Evolutionary conservation across 176 grass and related monocot species (phyloP), one percentile per base, ranked within the genome.

Genomic region (Urochloa ruziziensis): DNA sequence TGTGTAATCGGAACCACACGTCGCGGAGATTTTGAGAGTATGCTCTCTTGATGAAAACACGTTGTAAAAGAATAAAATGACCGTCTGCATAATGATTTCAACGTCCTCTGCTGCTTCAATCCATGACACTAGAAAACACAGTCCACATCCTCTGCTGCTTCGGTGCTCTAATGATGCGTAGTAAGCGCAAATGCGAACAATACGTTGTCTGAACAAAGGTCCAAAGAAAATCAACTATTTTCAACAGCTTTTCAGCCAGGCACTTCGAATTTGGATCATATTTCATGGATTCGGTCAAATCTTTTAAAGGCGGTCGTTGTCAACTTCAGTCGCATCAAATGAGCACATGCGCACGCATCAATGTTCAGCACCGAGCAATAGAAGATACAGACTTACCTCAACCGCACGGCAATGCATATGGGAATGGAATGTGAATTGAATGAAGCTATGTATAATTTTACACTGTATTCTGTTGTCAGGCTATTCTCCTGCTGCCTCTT

Each of bases 381-480:
- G 1, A 2, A 39, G 37, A 40, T 5, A 40, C 10, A 40, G 39
- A 40, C 79, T 57, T 57, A 30, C 49, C 35, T 47, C 65, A 14
- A 60, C 18, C 0, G 3, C 21, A 2, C 21, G 25, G 23, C 71
- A 35, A 23, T 36, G 16, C 11, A 5, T 44, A 42, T n/a, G 60
- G 66, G 16, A 68, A 86, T 67, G 74, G 59, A 85, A 89, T 92
- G 64, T 89, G 75, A 92, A 94, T 89, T 92, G 89, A 89, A 92
- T 89, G 44, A 83, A 91, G 85, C 92, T 91, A 89, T 92, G 87
- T 91, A 86, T 77, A 83, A 91, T 77, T 86, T 82, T 87, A 94
- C 86, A 94, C 72, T 82, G 89, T 94, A 91, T 87, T 86, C 80
- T 86, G 86, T 86, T 88, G 92, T 94, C 89, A 92, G 89, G 86